Percentiles rank a stretch among this genome's conserved stretches.
Evolutionary conservation across 305 asterid genomes (phyloP).

Genomic region (Andrographis paniculata): DNA sequence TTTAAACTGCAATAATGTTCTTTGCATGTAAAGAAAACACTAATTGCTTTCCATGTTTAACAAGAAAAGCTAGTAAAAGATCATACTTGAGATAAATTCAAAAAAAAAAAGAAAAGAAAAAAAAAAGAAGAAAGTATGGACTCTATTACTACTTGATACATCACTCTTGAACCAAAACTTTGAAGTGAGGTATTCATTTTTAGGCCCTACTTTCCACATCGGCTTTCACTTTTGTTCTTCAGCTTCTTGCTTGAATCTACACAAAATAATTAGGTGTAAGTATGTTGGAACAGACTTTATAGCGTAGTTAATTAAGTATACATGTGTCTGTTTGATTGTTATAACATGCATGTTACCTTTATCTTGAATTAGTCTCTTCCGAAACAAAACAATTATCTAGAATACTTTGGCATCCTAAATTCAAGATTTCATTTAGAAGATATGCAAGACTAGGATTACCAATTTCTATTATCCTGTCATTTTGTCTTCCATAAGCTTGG

Average conservation of each 20-base stretch:
- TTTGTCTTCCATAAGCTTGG: slow-evolving; percentile 6
- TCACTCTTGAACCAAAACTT: slow-evolving; percentile 1
- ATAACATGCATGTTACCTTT: no score
- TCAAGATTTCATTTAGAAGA: slow-evolving; percentile 9
- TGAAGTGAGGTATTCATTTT: not conserved
- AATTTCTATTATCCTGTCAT: slow-evolving; percentile 6
- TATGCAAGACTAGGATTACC: not conserved
- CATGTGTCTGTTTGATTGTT: no score
- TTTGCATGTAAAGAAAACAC: slow-evolving; percentile 12
- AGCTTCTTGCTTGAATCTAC: no score
- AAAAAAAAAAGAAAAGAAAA: no score
- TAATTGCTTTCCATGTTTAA: slow-evolving; percentile 11
- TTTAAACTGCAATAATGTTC: not conserved
- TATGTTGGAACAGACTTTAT: no score
- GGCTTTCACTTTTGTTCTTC: no score
- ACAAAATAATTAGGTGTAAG: no score
- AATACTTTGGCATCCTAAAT: not conserved
- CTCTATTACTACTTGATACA: slow-evolving; percentile 2
- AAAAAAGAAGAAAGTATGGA: no score
- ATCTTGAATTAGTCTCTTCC: not conserved
- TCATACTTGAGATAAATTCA: not conserved
- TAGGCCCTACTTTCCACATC: not conserved
- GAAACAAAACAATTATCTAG: slow-evolving; percentile 3
- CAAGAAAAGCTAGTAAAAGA: slow-evolving; percentile 5
- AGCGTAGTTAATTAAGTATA: no score